Conservation (phyloP, 2,329 filamentous ascomycete species). For the Talaromyces piceae region DNA sequence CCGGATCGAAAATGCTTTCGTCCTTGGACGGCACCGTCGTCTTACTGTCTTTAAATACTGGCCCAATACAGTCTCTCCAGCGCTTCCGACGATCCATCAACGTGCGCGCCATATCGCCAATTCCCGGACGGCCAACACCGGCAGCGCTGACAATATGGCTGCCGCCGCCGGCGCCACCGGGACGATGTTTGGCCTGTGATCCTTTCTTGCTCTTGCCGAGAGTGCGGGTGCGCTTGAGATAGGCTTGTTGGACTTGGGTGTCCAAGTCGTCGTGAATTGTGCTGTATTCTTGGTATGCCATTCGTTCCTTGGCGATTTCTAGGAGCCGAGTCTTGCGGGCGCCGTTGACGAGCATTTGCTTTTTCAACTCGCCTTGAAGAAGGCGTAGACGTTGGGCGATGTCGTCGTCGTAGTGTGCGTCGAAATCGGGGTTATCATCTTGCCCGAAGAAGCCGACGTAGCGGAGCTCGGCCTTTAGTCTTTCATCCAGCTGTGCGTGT, state of each 20-base stretch:
- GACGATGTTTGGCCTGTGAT: slow-evolving; percentile 50
- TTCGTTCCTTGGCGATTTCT: slow-evolving; percentile 81
- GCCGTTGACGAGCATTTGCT: slow-evolving; percentile 80
- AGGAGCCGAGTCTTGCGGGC: slow-evolving; percentile 80
- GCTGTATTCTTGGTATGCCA: slow-evolving; percentile 94
- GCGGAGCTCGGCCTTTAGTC: slow-evolving; percentile 80
- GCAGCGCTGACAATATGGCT: slow-evolving; percentile 44
- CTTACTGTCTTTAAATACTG: slow-evolving; percentile 79
- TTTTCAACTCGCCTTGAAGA: slow-evolving; percentile 72
- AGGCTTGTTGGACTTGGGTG: slow-evolving; percentile 87
- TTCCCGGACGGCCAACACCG: slow-evolving; percentile 49
- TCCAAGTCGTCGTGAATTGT: slow-evolving; percentile 97
- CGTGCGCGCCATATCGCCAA: slow-evolving; percentile 83
- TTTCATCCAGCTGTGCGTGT: slow-evolving; percentile 79
- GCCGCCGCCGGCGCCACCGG: slow-evolving; percentile 65
- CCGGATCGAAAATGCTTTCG: slow-evolving; percentile 69
- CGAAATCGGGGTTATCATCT: slow-evolving; percentile 68
- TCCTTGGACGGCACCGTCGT: slow-evolving; percentile 61
- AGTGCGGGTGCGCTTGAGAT: slow-evolving; percentile 89
- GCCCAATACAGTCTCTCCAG: slow-evolving; percentile 86
- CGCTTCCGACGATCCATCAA: slow-evolving; percentile 85
- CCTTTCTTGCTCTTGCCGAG: slow-evolving; percentile 92
- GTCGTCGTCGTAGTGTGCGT: slow-evolving; percentile 87
- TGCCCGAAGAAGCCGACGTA: slow-evolving; percentile 79
- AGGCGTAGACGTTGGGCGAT: slow-evolving; percentile 82